phyloP scores from a whole-genome alignment of 495 filamentous ascomycete genomes.

The Aspergillus steynii region DNA sequence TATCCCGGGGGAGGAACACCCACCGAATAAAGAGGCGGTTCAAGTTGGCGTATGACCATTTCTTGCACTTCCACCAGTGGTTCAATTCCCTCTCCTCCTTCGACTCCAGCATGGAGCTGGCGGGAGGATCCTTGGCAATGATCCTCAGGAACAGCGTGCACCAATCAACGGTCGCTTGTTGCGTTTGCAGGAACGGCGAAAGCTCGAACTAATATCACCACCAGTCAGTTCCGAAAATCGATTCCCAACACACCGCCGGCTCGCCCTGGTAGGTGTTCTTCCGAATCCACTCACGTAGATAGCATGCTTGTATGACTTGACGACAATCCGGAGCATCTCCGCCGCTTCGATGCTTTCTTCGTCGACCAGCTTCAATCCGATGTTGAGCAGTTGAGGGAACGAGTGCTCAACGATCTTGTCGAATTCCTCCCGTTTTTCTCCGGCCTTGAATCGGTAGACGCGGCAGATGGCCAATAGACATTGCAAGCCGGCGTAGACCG shows the following conservation, averaged over 20 bases:
- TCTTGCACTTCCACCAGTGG: slow-evolving; percentile 99
- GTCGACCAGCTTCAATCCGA: slow-evolving; percentile 83
- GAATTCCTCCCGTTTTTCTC: slow-evolving; percentile 79
- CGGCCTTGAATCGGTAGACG: slow-evolving; percentile 89
- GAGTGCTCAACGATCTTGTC: slow-evolving; percentile 89
- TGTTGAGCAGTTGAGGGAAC: slow-evolving; percentile 85
- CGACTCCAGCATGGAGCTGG: slow-evolving; percentile 76
- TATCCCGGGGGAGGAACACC: slow-evolving; percentile 20
- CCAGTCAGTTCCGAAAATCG: slow-evolving; percentile 19
- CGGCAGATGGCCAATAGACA: slow-evolving; percentile 91
- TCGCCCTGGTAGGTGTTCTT: not conserved
- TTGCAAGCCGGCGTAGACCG: slow-evolving; percentile 89
- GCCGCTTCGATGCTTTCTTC: slow-evolving; percentile 91
- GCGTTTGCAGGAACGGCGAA: slow-evolving; percentile 69
- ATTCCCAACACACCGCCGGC: not conserved
- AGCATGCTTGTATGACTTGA: slow-evolving; percentile 97
- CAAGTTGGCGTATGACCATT: slow-evolving; percentile 97
- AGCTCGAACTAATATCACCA: slow-evolving; percentile 73
- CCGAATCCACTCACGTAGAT: slow-evolving; percentile 73
- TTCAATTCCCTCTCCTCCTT: slow-evolving; percentile 84
- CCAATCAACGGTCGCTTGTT: slow-evolving; percentile 87
- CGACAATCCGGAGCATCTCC: slow-evolving; percentile 91
- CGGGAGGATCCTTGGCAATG: slow-evolving; percentile 80
- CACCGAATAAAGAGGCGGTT: slow-evolving; percentile 94
- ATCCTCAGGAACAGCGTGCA: slow-evolving; percentile 90